A percentile compares a stretch with the other conserved stretches of the same genome.
These are phyloP conservation scores for Botryotinia calthae DNA, from an alignment of 2,329 filamentous ascomycete genomes.

Conservation along the genomic window DNA sequence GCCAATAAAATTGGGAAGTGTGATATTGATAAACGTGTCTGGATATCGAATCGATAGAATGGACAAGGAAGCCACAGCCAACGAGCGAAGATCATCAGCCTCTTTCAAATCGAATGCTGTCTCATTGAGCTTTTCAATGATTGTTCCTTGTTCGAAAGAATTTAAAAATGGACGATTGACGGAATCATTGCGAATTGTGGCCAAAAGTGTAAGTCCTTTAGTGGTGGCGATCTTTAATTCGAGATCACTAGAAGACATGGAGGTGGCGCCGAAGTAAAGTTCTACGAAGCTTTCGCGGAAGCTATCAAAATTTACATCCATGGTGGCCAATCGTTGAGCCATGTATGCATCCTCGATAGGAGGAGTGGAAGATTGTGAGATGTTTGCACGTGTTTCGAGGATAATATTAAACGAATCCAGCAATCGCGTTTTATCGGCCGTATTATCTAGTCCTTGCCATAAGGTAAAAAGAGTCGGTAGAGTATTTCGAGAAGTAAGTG, in stretches of 20 bases:
- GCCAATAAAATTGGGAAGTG: slow-evolving; percentile 30
- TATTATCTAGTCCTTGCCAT: slow-evolving; percentile 11
- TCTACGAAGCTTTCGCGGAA: slow-evolving; percentile 20
- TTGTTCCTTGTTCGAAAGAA: slow-evolving; percentile 28
- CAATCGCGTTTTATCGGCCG: slow-evolving; percentile 24
- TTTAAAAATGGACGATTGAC: slow-evolving; percentile 24
- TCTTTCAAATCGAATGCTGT: slow-evolving; percentile 24
- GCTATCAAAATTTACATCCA: slow-evolving; percentile 17
- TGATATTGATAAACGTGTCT: slow-evolving; percentile 29
- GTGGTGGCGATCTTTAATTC: slow-evolving; percentile 29
- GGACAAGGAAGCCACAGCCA: slow-evolving; percentile 30
- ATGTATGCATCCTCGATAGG: not conserved
- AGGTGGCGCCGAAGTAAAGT: slow-evolving; percentile 30
- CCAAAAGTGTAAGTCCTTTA: slow-evolving; percentile 32
- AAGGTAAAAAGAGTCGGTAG: slow-evolving; percentile 11
- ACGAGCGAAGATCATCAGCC: slow-evolving; percentile 25
- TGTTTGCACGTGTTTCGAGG: slow-evolving; percentile 29
- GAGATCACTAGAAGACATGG: slow-evolving; percentile 23
- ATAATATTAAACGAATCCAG: slow-evolving; percentile 35
- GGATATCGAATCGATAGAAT: slow-evolving; percentile 31
- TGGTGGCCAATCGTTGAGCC: not conserved
- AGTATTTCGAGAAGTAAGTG: not conserved
- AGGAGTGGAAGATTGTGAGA: slow-evolving; percentile 2
- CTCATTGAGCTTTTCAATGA: slow-evolving; percentile 32
- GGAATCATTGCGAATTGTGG: slow-evolving; percentile 29